Evolutionary conservation across 495 filamentous ascomycete genomes (phyloP).

Genomic region (Penicillium arizonense): DNA sequence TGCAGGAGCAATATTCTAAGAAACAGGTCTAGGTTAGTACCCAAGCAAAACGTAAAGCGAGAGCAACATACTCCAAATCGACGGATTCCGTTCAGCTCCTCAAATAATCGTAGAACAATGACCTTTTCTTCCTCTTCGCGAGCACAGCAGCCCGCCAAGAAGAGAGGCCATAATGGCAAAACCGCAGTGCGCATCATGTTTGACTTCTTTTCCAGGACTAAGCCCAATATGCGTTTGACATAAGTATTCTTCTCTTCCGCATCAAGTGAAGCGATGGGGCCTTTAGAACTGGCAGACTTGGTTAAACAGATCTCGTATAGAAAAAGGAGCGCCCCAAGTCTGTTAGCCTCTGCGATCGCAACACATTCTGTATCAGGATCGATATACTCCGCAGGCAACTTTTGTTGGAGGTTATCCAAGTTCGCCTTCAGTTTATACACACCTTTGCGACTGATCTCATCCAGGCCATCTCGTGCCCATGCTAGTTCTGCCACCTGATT

Average conservation of each 20-base stretch:
- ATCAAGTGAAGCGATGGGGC: not conserved
- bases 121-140: conserved; percentile 18
- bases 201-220: conserved; percentile 13
- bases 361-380: conserved; percentile 14
- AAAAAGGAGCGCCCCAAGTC: conserved; percentile 21
- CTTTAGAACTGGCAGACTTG: not conserved
- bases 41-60: conserved; percentile 12
- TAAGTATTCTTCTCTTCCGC: conserved; percentile 7
- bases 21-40: conserved; percentile 8
- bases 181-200: conserved; percentile 24
- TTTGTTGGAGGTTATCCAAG: conserved; percentile 16
- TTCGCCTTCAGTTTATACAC: conserved; percentile 4
- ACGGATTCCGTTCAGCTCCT: conserved; percentile 10
- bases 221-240: conserved; percentile 10
- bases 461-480: conserved; percentile 5
- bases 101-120: conserved; percentile 19
- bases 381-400: conserved; percentile 8
- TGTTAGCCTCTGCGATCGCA: conserved; percentile 26
- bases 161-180: conserved; percentile 25
- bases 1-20: conserved; percentile 32
- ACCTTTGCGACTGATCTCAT: not conserved
- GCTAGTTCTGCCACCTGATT: conserved; percentile 21
- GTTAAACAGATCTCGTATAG: conserved; percentile 20
- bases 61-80: conserved; percentile 11
- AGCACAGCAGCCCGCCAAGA: conserved; percentile 26